Evolutionary conservation across 2,329 filamentous ascomycete species (phyloP), one percentile per base, ranked within the genome.

Genomic region (Lachnellula cervina): DNA sequence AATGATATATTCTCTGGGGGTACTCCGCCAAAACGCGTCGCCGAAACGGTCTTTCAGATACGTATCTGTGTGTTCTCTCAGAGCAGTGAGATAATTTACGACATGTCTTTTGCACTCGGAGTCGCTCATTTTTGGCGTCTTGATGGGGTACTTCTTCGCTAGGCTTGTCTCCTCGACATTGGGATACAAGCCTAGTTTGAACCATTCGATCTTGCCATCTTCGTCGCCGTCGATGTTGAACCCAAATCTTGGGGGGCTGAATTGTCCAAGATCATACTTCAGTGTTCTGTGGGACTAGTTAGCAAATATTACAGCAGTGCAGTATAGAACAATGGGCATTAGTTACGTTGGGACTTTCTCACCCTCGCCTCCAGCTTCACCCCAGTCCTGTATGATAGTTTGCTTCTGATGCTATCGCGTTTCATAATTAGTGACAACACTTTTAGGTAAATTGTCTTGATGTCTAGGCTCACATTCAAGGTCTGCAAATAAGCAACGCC

Each of bases 1-100:
- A 21, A 57, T 46, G 14, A 53, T 53, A 17, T 53, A 57, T n/a
- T 57, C 28, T 25, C 16, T 14, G n/a, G 37, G 37, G 37, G 37
- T 21, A 28, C 9, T 32, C 37, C 25, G n/a, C 35, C n/a, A n/a
- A 17, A 52, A 47, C 1, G 21, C 28, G 6, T 40, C 25, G 7
- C 28, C 32, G 8, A 46, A 46, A 5, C 19, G 11, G 3, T 37
- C n/a, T 4, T 9, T 11, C 17, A 52, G n/a, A 25, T 35, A 16
- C n/a, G 40, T 23, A 42, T 52, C 51, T 23, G 51, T 42, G 37
- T 54, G 51, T 35, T 54, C 38, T 42, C 14, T 48, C 1, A 54
- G n/a, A 32, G 16, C 35, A 17, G 32, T 49, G 6, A 54, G 51
- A 25, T 54, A 54, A n/a, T 54, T 44, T 17, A 40, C 43, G 13